phyloP scores from a whole-genome alignment of 345 rosid species.

The Rhodomyrtus tomentosa region DNA sequence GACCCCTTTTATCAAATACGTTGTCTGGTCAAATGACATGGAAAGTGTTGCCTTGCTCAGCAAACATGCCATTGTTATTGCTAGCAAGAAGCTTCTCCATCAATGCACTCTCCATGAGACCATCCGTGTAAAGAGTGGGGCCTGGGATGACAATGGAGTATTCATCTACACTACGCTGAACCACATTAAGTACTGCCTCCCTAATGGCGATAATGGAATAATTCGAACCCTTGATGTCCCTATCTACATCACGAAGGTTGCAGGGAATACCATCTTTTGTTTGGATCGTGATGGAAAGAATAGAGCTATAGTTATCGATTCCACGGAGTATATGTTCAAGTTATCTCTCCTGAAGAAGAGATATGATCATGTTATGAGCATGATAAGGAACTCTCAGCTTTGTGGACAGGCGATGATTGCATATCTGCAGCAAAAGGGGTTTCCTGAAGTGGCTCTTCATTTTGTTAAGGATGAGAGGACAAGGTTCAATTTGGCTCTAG shows the following conservation, averaged over 20 bases:
- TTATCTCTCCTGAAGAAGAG: constrained; percentile 65
- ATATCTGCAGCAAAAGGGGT: constrained; percentile 91
- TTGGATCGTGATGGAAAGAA: constrained; percentile 90
- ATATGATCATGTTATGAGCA: constrained; percentile 86
- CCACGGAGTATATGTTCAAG: constrained; percentile 88
- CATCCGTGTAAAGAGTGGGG: constrained; percentile 88
- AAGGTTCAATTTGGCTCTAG: constrained; percentile 86
- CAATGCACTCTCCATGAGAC: constrained; percentile 91
- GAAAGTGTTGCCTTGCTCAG: constrained; percentile 91
- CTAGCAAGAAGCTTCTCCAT: constrained; percentile 73
- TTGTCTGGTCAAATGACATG: constrained; percentile 93
- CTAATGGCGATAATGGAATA: constrained; percentile 87
- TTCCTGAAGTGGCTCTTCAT: constrained; percentile 97
- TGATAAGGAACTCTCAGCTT: constrained; percentile 89
- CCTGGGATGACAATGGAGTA: constrained; percentile 94
- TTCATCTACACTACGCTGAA: constrained; percentile 82
- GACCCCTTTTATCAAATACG: constrained; percentile 67
- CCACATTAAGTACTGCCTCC: constrained; percentile 89
- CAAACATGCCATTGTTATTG: constrained; percentile 78
- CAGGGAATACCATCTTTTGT: constrained; percentile 57
- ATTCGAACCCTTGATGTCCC: constrained; percentile 81
- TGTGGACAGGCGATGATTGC: constrained; percentile 98
- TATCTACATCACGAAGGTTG: constrained; percentile 69
- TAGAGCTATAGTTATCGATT: constrained; percentile 52
- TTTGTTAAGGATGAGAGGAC: constrained; percentile 95